Base-by-base conservation (phyloP, 768 basidiomycete genomes). In the Austroboletus eburneus region DNA sequence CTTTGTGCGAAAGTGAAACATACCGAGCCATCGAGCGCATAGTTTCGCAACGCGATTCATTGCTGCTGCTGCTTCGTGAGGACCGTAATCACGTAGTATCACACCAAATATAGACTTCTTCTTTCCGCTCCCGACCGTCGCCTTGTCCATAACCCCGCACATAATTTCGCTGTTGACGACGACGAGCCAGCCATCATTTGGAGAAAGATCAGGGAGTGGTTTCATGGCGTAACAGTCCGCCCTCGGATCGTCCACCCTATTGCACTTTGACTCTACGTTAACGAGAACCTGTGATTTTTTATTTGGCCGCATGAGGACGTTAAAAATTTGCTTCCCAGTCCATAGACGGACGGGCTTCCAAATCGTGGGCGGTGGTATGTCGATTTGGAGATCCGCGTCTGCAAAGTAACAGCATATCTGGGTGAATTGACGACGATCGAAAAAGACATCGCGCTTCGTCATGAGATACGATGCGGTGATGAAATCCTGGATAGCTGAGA, bases 281-380 rank as follows among this genome's bases (percentile, higher is more conserved):
- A 99, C 92, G 32, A 85, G 70, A 43, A 97, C 82, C 23, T 84
- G 79, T 8, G 83, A 89, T 16, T 79, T 56, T 56, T 80, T 86
- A 71, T 94, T 96, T 5, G 96, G 96, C 9, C 87, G 82, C 89
- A 98, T 97, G 39, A 98, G 82, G 25, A 92, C 84, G 62, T 90
- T 92, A 76, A 97, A 98, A n/a, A 99, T 76, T 61, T 99, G 96
- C 61, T 99, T 99, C 24, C 96, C 96, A 0, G 96, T 98, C 96
- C 96, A 99, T 2, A 99, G 71, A 17, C 89, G 78, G 21, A 80
- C 77, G 9, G 96, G 96, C 63, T 96, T 98, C 80, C 85, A 82
- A 49, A 99, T 91, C 0, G 88, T 82, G 0, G 96, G 96, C 0
- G 93, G 91, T 10, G 96, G 96, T 41, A 99, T 82, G 59, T 98